These are phyloP conservation scores for Huntiella savannae DNA, from an alignment of 2,329 filamentous ascomycete genomes.

Conservation along the genomic window DNA sequence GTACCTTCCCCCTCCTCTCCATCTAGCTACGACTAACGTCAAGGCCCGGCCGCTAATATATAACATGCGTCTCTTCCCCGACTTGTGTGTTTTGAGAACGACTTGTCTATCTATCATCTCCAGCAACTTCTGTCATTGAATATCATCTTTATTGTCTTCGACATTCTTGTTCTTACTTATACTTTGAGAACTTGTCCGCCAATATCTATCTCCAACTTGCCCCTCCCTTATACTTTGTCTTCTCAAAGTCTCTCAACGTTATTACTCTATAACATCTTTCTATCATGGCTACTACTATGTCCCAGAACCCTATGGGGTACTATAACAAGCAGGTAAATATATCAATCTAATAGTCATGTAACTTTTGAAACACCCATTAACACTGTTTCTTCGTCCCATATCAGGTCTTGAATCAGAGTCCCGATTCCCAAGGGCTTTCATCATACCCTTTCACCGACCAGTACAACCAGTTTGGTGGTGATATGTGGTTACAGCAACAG, in stretches of 20 bases:
- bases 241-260: neutral
- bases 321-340: conserved; percentile 9
- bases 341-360: neutral
- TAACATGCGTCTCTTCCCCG: neutral
- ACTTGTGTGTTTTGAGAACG: neutral
- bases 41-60: neutral
- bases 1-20: neutral
- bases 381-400: neutral
- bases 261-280: neutral
- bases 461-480: neutral
- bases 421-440: conserved; percentile 2
- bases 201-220: neutral
- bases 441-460: conserved; percentile 6
- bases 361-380: neutral
- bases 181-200: neutral
- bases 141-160: neutral
- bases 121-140: neutral
- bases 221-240: too few species aligned
- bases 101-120: neutral
- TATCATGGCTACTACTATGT: conserved; percentile 8
- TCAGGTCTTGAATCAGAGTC: neutral
- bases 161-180: conserved; percentile 3
- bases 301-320: conserved; percentile 9
- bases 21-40: neutral
- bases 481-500: conserved; percentile 6